These are phyloP conservation scores for Dactylellina haptotyla DNA, from an alignment of 2,329 filamentous ascomycete genomes.

Conservation along the genomic window DNA sequence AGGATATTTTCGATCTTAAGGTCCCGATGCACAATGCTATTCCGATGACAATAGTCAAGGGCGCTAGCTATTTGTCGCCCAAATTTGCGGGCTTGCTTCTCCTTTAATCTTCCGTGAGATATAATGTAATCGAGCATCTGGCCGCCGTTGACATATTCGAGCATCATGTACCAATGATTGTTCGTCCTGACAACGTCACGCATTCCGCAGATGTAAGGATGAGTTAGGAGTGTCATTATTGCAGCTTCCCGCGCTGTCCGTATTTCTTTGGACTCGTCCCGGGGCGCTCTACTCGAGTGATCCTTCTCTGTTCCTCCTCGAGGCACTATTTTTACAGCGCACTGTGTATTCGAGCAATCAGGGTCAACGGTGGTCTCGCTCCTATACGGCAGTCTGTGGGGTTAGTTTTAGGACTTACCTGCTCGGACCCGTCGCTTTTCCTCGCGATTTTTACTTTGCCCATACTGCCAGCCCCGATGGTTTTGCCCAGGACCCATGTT, in stretches of 20 bases:
- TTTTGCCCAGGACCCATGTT: constrained; percentile 88
- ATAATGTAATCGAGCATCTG: constrained; percentile 99
- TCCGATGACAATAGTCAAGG: constrained; percentile 97
- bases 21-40: constrained; percentile 98
- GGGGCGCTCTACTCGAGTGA: constrained; percentile 44
- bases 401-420: constrained; percentile 58
- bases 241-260: constrained; percentile 97
- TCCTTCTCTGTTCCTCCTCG: constrained; percentile 48
- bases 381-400: constrained; percentile 81
- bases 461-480: constrained; percentile 94
- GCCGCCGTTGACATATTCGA: constrained; percentile 96
- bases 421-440: constrained; percentile 48
- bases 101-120: constrained; percentile 87
- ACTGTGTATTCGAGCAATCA: background rate
- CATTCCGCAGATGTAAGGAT: constrained; percentile 99
- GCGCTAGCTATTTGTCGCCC: constrained; percentile 99
- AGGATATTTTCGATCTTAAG: constrained; percentile 97
- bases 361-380: background rate
- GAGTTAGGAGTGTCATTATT: constrained; percentile 91
- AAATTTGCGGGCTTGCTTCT: constrained; percentile 90
- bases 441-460: constrained; percentile 96
- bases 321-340: constrained; percentile 48
- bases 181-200: constrained; percentile 91
- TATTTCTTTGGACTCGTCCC: constrained; percentile 89
- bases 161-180: constrained; percentile 97